A percentile compares a stretch with the other conserved stretches of the same genome.
These are phyloP conservation scores for Phyllachora maydis DNA, from an alignment of 2,329 filamentous ascomycete species.

Conservation along the genomic window DNA sequence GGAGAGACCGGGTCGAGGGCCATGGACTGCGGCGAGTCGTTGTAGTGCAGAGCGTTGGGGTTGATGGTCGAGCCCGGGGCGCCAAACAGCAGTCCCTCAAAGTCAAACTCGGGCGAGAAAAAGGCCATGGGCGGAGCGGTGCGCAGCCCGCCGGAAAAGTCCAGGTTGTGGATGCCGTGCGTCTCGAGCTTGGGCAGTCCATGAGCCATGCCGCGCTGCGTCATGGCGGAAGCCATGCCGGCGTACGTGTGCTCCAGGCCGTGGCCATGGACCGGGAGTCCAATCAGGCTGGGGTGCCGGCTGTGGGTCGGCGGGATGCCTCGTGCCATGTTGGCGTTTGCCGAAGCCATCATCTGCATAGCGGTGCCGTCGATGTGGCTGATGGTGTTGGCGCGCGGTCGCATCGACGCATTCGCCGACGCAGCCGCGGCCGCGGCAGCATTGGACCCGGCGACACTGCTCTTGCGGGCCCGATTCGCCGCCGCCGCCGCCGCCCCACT, in stretches of 20 bases:
- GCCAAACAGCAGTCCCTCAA: constrained; percentile 51
- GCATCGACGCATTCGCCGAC: constrained; percentile 38
- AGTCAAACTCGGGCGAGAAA: constrained; percentile 46
- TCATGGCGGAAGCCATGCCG: constrained; percentile 49
- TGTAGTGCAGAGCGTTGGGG: constrained; percentile 63
- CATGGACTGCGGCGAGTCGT: constrained; percentile 51
- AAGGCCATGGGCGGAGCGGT: constrained; percentile 53
- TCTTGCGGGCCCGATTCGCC: constrained; percentile 74
- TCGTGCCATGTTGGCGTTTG: constrained; percentile 29
- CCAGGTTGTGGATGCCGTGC: constrained; percentile 40
- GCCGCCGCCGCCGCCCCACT: constrained; percentile 46
- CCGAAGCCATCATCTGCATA: constrained; percentile 49
- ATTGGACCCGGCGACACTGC: constrained; percentile 51
- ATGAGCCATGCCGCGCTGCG: constrained; percentile 43
- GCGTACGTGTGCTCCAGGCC: constrained; percentile 39
- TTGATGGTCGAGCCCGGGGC: constrained; percentile 47
- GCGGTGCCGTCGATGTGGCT: constrained; percentile 70
- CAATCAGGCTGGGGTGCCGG: constrained; percentile 56
- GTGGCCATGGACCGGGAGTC: constrained; percentile 40
- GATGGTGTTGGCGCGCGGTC: constrained; percentile 88
- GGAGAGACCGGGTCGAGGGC: constrained; percentile 40
- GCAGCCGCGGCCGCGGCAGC: constrained; percentile 23
- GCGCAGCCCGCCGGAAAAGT: constrained; percentile 46
- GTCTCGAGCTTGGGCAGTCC: constrained; percentile 73
- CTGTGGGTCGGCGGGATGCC: constrained; percentile 35